phyloP scores from a whole-genome alignment of 352 stramenopile species.

The Globisporangium viniferum region DNA sequence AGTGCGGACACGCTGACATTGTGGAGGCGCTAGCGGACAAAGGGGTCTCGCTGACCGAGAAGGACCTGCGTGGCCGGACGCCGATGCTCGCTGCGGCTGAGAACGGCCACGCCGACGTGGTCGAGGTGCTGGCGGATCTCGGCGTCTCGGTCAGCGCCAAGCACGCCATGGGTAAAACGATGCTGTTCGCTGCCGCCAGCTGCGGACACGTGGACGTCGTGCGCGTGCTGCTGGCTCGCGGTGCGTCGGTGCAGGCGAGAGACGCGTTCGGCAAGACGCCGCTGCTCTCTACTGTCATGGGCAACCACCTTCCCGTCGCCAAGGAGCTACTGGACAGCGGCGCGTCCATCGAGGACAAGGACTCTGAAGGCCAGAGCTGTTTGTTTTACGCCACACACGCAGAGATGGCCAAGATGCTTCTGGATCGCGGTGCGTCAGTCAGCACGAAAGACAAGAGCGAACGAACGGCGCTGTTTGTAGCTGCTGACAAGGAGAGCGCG shows the following conservation, averaged over 20 bases:
- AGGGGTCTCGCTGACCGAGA: constrained; percentile 7
- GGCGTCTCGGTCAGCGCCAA: constrained; percentile 7
- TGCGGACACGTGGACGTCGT: constrained; percentile 15
- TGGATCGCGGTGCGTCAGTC: constrained; percentile 6
- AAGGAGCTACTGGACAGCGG: constrained; percentile 7
- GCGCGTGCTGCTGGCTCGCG: constrained; percentile 8
- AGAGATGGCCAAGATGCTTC: constrained; percentile 7
- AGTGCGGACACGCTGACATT: constrained; percentile 10
- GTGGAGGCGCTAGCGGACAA: constrained; percentile 11
- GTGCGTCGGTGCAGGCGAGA: constrained; percentile 6
- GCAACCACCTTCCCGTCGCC: constrained; percentile 9
- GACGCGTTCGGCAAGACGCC: constrained; percentile 18
- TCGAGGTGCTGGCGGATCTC: constrained; percentile 7
- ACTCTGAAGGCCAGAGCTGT: constrained; percentile 14
- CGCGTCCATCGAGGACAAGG: constrained; percentile 3
- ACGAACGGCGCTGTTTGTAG: constrained; percentile 15
- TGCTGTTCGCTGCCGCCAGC: constrained; percentile 15
- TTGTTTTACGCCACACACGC: constrained; percentile 15
- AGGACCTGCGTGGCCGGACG: constrained; percentile 12
- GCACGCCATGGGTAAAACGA: constrained; percentile 16
- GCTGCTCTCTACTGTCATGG: constrained; percentile 14
- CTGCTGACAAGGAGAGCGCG: constrained; percentile 8
- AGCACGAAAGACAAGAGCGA: constrained; percentile 3
- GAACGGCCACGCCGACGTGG: constrained; percentile 14
- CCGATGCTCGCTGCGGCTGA: constrained; percentile 15